A percentile compares a stretch with the other conserved stretches of the same genome.
Evolutionary conservation across 2,329 filamentous ascomycete genomes (phyloP).

Genomic region (Bertia moriformis): DNA sequence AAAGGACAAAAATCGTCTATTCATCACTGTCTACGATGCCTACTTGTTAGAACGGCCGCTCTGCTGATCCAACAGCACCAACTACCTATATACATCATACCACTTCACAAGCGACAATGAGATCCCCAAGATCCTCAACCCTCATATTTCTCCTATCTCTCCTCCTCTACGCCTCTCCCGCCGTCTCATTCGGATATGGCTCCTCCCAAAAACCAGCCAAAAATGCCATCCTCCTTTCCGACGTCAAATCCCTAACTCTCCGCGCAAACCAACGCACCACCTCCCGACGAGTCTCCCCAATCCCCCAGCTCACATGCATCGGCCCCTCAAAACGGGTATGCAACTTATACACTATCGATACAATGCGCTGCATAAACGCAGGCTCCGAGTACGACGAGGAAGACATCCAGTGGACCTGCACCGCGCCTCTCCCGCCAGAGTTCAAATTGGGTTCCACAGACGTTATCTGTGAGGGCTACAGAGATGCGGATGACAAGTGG

Average conservation of each 20-base stretch:
- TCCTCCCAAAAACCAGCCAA: no score
- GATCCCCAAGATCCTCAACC: no score
- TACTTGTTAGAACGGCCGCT: no score
- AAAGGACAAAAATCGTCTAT: no score
- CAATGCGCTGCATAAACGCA: constrained; percentile 80
- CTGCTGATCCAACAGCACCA: no score
- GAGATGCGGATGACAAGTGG: constrained; percentile 60
- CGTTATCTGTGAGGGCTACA: constrained; percentile 84
- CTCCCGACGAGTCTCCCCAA: constrained; percentile 59
- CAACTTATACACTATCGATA: constrained; percentile 58
- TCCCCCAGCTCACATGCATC: constrained; percentile 68
- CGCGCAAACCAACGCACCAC: constrained; percentile 51
- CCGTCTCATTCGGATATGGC: no score
- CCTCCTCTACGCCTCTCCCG: no score
- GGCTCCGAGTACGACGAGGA: constrained; percentile 65
- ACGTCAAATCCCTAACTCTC: constrained; percentile 67
- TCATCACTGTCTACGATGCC: no score
- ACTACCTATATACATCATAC: no score
- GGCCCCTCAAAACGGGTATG: constrained; percentile 45
- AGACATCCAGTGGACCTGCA: constrained; percentile 85
- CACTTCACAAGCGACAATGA: no score
- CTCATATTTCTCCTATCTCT: no score
- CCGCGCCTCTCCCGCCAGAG: constrained; percentile 41
- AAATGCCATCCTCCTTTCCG: constrained; percentile 30
- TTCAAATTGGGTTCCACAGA: constrained; percentile 70